These are phyloP conservation scores for Coleophoma crateriformis DNA, from an alignment of 2,329 filamentous ascomycete species.

Conservation along the genomic window DNA sequence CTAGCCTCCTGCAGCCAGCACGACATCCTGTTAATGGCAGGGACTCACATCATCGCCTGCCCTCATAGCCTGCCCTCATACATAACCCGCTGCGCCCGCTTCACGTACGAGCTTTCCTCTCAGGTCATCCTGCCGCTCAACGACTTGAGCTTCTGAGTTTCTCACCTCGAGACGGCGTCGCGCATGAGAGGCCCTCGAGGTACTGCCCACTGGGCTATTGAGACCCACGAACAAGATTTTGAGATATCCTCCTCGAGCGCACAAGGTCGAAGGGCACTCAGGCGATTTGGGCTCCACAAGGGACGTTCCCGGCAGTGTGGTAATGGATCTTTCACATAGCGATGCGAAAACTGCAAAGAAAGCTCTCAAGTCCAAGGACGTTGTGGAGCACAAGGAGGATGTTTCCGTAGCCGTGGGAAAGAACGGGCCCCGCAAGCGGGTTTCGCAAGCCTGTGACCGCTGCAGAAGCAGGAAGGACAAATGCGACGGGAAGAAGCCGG, in stretches of 20 bases:
- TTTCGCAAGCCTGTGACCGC: conserved; percentile 49
- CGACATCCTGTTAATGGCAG: too few species aligned
- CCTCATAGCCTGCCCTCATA: too few species aligned
- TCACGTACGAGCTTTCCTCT: too few species aligned
- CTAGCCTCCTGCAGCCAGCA: too few species aligned
- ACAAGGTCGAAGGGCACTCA: too few species aligned
- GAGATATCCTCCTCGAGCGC: not conserved
- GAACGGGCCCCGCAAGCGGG: conserved; percentile 25
- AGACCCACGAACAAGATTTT: not conserved
- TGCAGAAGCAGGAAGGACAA: conserved; percentile 51
- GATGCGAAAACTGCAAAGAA: not conserved
- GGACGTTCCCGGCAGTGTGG: not conserved
- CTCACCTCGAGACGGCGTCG: not conserved
- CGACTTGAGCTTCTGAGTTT: too few species aligned
- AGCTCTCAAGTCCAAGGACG: conserved; percentile 1
- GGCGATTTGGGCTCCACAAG: too few species aligned
- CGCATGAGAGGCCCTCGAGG: not conserved
- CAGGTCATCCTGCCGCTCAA: too few species aligned
- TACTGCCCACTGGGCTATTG: conserved; percentile 1
- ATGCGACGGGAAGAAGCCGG: conserved; percentile 54
- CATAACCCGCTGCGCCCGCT: too few species aligned
- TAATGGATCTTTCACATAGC: not conserved
- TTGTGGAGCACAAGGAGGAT: conserved; percentile 8
- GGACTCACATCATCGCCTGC: too few species aligned
- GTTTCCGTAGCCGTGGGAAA: conserved; percentile 3